Conservation (phyloP, 768 basidiomycete genomes). For the Tulasnella sp. region DNA sequence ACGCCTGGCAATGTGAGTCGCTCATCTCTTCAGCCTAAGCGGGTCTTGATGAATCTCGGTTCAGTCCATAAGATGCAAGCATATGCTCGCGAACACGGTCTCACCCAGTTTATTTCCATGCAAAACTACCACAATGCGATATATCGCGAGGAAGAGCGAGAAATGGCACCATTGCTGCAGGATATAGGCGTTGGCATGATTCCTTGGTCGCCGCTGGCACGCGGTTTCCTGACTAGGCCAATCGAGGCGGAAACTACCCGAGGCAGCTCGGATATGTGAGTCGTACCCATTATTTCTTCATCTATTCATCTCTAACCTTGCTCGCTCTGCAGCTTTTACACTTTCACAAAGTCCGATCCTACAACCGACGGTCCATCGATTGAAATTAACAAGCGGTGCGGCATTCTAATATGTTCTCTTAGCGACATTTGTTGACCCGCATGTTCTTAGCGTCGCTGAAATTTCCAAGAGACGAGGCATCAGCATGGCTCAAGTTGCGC, state of each 20-base stretch:
- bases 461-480: slow-evolving; percentile 7
- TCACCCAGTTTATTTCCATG: slow-evolving; percentile 20
- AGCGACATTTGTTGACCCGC: not conserved
- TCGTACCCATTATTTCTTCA: not conserved
- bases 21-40: not conserved
- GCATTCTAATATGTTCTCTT: not conserved
- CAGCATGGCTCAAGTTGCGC: slow-evolving; percentile 23
- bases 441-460: not conserved
- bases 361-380: not conserved
- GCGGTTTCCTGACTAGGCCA: slow-evolving; percentile 33
- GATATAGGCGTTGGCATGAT: slow-evolving; percentile 34
- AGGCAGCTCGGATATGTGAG: slow-evolving; percentile 1
- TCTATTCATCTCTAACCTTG: no score
- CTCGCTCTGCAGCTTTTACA: not conserved
- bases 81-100: slow-evolving; percentile 29
- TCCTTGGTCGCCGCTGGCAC: slow-evolving; percentile 36
- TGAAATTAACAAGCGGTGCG: not conserved
- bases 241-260: not conserved
- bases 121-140: slow-evolving; percentile 19
- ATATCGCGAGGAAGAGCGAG: slow-evolving; percentile 23
- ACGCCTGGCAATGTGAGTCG: slow-evolving; percentile 27
- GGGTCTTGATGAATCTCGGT: not conserved
- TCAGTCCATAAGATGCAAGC: slow-evolving; percentile 18
- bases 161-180: slow-evolving; percentile 18
- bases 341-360: not conserved